phyloP scores from a whole-genome alignment of 306 rosid species.

The Vigna angularis region DNA sequence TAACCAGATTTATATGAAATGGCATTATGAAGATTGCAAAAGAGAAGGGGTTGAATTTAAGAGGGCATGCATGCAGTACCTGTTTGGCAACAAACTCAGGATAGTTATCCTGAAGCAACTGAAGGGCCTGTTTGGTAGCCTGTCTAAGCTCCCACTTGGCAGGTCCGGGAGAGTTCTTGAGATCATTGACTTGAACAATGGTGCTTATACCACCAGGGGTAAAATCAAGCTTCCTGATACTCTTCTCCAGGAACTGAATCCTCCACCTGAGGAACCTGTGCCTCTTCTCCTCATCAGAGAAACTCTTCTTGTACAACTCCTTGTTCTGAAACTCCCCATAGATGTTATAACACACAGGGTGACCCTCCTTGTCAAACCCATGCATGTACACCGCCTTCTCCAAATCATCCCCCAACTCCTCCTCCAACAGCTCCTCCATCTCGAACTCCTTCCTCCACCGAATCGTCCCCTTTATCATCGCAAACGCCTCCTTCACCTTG shows the following conservation, averaged over 20 bases:
- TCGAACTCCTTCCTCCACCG: slow-evolving; percentile 69
- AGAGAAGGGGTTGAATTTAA: not conserved
- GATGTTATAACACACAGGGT: slow-evolving; percentile 76
- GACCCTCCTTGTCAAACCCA: slow-evolving; percentile 69
- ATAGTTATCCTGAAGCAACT: slow-evolving; percentile 72
- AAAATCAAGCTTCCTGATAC: slow-evolving; percentile 69
- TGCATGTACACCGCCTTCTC: slow-evolving; percentile 66
- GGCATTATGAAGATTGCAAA: not conserved
- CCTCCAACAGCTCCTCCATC: slow-evolving; percentile 60
- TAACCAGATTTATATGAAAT: not conserved
- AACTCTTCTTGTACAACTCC: slow-evolving; percentile 63
- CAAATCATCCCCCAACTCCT: slow-evolving; percentile 50
- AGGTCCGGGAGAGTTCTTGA: slow-evolving; percentile 72
- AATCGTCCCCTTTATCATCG: slow-evolving; percentile 75
- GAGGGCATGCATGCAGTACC: slow-evolving; percentile 43
- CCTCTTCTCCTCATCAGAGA: slow-evolving; percentile 72
- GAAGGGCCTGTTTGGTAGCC: slow-evolving; percentile 75
- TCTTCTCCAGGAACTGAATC: slow-evolving; percentile 69
- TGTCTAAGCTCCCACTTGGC: slow-evolving; percentile 76
- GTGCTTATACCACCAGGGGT: slow-evolving; percentile 66
- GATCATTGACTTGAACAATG: slow-evolving; percentile 74
- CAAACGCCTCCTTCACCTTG: slow-evolving; percentile 67
- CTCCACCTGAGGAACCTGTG: slow-evolving; percentile 64
- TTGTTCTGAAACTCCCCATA: slow-evolving; percentile 69
- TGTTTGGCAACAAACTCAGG: slow-evolving; percentile 86